Evolutionary conservation across 345 rosid genomes (phyloP), one percentile per base, ranked within the genome.

Genomic region (Eucalyptus camaldulensis): DNA sequence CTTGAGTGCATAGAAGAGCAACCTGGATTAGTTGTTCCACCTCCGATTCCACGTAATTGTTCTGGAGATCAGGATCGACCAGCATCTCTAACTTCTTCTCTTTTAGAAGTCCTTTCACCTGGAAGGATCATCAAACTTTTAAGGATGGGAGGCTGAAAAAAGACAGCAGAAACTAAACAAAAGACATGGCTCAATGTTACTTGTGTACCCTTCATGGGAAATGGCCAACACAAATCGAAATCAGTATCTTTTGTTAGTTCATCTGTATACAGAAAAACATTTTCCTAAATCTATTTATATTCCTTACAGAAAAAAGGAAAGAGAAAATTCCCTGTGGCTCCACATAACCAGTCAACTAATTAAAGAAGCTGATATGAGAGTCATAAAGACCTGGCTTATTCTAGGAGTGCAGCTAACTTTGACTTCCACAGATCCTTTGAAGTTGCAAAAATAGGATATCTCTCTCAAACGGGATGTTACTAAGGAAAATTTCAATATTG

Each of bases 91-190:
- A 88, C 91, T 96, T 96, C 92, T 94, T 97, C 95, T 95, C 99
- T 94, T 97, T 97, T 89, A 97, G 88, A 88, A 96, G 96, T 40
- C 99, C 98, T 96, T 96, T 97, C 85, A 97, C 99, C 99, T 97
- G 95, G 72, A 85, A 47, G 80, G 62, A 49, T 58, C 7, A 60
- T 88, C 88, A 89, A 17, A 76, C 47, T 76, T 76, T 76, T 76
- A 40, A 76, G 47, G 29, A 76, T 31, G 60, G 88, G 37, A n/a
- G 6, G 88, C 88, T 31, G 45, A 54, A 86, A 60, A 60, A 54
- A 37, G 21, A 86, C 45, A 44, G 87, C 60, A 51, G 65, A 86
- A 29, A 49, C 56, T 24, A 76, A 22, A 49, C 62, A 37, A 49
- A 88, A 29, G 81, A 25, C 44, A 72, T 72, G 81, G 45, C 81